Percentiles rank a stretch among this genome's conserved stretches.
Conservation (phyloP, 23 red algal species). For the Gracilaria vermiculophylla region DNA sequence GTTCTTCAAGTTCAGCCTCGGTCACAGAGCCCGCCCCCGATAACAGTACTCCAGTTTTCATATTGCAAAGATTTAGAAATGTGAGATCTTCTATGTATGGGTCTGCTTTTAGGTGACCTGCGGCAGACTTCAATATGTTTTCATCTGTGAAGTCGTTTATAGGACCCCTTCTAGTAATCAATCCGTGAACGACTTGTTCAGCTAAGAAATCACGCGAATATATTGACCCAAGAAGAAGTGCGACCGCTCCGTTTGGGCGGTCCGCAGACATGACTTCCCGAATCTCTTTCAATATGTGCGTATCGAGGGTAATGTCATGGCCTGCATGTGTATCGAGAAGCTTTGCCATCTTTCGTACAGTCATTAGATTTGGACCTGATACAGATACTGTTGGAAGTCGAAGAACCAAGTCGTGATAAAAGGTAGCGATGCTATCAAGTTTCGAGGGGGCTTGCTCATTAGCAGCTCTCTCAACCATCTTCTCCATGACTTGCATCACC, state of each 20-base stretch:
- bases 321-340: constrained; percentile 1
- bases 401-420: constrained; percentile 50
- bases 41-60: constrained; percentile 11
- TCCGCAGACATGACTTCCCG: background rate
- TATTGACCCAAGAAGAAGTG: constrained; percentile 26
- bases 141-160: constrained; percentile 19
- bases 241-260: background rate
- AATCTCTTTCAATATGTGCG: constrained; percentile 18
- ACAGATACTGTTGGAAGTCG: background rate
- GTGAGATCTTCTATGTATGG: constrained; percentile 44
- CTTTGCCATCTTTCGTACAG: constrained; percentile 54
- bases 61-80: constrained; percentile 54
- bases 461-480: constrained; percentile 31
- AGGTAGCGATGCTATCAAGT: constrained; percentile 27
- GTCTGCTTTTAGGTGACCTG: constrained; percentile 27
- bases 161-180: constrained; percentile 48
- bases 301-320: background rate
- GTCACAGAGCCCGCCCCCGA: background rate
- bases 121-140: constrained; percentile 35
- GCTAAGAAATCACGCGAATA: constrained; percentile 62
- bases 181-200: constrained; percentile 9
- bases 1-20: constrained; percentile 18
- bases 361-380: constrained; percentile 1
- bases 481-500: constrained; percentile 16
- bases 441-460: background rate